Conservation (phyloP, 2,329 filamentous ascomycete species). For the Rhinocladiella similis region DNA sequence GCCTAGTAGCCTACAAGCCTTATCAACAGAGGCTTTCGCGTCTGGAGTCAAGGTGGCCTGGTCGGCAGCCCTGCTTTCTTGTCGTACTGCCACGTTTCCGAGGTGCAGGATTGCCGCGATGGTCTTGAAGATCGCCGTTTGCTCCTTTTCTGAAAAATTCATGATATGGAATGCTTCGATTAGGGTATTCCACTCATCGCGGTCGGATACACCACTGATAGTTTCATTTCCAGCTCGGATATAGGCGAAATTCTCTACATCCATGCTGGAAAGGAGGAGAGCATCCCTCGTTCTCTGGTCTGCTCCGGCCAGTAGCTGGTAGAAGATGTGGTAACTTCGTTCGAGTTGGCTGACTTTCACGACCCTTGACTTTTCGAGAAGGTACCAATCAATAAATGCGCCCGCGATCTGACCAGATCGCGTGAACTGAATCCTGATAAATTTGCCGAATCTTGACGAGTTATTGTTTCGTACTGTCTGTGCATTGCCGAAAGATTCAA, state of each 20-base stretch:
- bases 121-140: conserved; percentile 78
- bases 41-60: conserved; percentile 81
- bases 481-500: conserved; percentile 97
- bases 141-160: conserved; percentile 85
- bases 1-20: conserved; percentile 80
- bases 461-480: conserved; percentile 98
- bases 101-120: conserved; percentile 90
- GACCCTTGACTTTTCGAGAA: conserved; percentile 96
- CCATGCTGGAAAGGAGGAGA: conserved; percentile 72
- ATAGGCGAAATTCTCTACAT: conserved; percentile 86
- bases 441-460: conserved; percentile 96
- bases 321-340: conserved; percentile 96
- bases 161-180: conserved; percentile 94
- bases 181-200: conserved; percentile 83
- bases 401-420: conserved; percentile 86
- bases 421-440: conserved; percentile 95
- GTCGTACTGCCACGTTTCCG: conserved; percentile 85
- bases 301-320: conserved; percentile 87
- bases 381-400: conserved; percentile 97
- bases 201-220: conserved; percentile 86
- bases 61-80: conserved; percentile 86
- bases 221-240: conserved; percentile 88
- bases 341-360: conserved; percentile 85
- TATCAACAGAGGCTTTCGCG: conserved; percentile 71
- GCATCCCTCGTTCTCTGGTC: conserved; percentile 70